These are phyloP conservation scores for Astrothelium subdiscretum DNA, from an alignment of 495 filamentous ascomycete species.

Conservation along the genomic window DNA sequence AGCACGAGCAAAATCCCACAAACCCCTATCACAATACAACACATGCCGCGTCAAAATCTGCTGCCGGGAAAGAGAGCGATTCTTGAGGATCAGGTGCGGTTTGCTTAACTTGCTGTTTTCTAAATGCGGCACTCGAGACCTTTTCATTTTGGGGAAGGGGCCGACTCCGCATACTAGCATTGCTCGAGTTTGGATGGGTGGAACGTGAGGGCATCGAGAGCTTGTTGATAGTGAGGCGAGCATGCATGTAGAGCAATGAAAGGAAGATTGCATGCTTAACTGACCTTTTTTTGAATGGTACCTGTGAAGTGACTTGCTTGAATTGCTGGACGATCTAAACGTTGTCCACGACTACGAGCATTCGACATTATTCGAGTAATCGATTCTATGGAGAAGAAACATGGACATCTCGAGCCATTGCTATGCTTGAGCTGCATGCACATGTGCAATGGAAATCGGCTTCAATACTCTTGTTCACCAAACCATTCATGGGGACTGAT, in stretches of 20 bases:
- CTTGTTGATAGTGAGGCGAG: neutral
- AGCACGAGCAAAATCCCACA: neutral
- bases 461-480: too few species aligned
- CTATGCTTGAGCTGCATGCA: too few species aligned
- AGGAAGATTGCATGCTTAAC: neutral
- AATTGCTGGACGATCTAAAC: too few species aligned
- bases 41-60: neutral
- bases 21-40: neutral
- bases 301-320: too few species aligned
- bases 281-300: too few species aligned
- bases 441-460: too few species aligned
- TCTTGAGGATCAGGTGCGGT: neutral
- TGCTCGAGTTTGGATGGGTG: neutral
- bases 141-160: neutral
- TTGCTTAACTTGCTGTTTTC: neutral
- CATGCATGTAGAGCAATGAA: neutral
- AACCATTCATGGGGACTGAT: too few species aligned
- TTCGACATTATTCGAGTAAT: too few species aligned
- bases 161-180: neutral
- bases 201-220: neutral
- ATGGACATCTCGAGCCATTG: too few species aligned
- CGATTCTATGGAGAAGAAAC: too few species aligned
- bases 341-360: too few species aligned
- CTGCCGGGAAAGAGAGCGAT: neutral
- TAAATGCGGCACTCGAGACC: neutral